Evolutionary conservation across 495 filamentous ascomycete genomes (phyloP).

Genomic region (Aspergillus saccharolyticus): DNA sequence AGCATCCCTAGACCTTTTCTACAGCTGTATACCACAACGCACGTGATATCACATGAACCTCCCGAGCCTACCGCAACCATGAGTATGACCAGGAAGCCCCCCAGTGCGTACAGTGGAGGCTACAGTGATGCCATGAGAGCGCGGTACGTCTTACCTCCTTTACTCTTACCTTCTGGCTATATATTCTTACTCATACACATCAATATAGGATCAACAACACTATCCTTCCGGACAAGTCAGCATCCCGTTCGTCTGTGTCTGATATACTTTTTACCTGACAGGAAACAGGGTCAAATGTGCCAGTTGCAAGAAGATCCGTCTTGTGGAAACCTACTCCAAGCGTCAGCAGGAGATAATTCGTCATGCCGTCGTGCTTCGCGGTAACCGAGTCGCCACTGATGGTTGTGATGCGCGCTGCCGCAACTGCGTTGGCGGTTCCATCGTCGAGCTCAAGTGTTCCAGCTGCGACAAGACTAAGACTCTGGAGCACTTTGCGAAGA

Average conservation of each 20-base stretch:
- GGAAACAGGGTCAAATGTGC: slow-evolving; percentile 43
- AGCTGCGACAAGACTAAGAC: slow-evolving; percentile 44
- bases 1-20: neutral
- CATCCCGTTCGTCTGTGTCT: neutral
- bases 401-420: slow-evolving; percentile 18
- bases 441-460: slow-evolving; percentile 35
- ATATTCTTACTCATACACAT: neutral
- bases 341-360: slow-evolving; percentile 38
- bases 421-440: slow-evolving; percentile 23
- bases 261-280: slow-evolving; percentile 6
- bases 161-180: neutral
- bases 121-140: slow-evolving; percentile 23
- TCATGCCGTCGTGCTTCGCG: slow-evolving; percentile 20
- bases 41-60: neutral
- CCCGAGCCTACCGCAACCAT: neutral
- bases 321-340: slow-evolving; percentile 39
- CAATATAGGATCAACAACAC: slow-evolving; percentile 21
- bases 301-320: slow-evolving; percentile 40
- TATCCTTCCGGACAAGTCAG: slow-evolving; percentile 27
- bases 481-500: slow-evolving; percentile 52
- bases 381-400: slow-evolving; percentile 3
- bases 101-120: slow-evolving; percentile 25
- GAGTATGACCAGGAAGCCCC: neutral
- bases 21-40: neutral
- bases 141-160: slow-evolving; percentile 21